phyloP scores from a whole-genome alignment of 768 basidiomycete species.

The Wakefieldia striispora region DNA sequence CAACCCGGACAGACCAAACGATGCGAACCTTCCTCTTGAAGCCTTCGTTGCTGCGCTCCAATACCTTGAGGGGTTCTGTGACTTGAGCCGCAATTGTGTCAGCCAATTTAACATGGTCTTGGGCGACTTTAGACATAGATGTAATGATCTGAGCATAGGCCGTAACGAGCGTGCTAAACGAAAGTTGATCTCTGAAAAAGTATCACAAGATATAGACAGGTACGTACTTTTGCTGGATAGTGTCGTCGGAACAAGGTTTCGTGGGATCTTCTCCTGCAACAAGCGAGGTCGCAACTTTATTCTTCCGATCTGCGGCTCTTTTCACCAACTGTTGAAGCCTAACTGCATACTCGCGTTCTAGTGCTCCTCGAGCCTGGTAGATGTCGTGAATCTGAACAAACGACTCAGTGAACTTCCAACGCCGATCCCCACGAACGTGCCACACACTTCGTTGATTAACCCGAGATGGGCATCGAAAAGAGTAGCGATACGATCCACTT shows the following conservation, averaged over 20 bases:
- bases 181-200: constrained; percentile 14
- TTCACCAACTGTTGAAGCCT: constrained; percentile 66
- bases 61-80: constrained; percentile 55
- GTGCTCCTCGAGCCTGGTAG: constrained; percentile 58
- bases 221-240: constrained; percentile 54
- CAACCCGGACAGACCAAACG: no score
- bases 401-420: constrained; percentile 1
- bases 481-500: constrained; percentile 60
- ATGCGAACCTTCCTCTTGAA: constrained; percentile 60
- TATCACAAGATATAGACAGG: not conserved
- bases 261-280: constrained; percentile 69
- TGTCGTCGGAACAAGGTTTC: constrained; percentile 54
- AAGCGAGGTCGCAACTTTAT: constrained; percentile 49
- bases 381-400: constrained; percentile 64
- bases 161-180: constrained; percentile 62
- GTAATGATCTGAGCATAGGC: constrained; percentile 68
- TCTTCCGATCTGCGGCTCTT: constrained; percentile 71
- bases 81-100: constrained; percentile 60
- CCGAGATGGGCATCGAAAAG: constrained; percentile 66
- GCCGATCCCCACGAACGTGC: not conserved
- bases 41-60: constrained; percentile 65
- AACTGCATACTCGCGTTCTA: constrained; percentile 78
- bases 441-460: constrained; percentile 59
- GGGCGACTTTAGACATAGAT: constrained; percentile 57
- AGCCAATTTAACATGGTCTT: constrained; percentile 68